These are phyloP conservation scores for Elaeis guineensis DNA, from an alignment of 176 grass and related monocot species.

Conservation along the genomic window DNA sequence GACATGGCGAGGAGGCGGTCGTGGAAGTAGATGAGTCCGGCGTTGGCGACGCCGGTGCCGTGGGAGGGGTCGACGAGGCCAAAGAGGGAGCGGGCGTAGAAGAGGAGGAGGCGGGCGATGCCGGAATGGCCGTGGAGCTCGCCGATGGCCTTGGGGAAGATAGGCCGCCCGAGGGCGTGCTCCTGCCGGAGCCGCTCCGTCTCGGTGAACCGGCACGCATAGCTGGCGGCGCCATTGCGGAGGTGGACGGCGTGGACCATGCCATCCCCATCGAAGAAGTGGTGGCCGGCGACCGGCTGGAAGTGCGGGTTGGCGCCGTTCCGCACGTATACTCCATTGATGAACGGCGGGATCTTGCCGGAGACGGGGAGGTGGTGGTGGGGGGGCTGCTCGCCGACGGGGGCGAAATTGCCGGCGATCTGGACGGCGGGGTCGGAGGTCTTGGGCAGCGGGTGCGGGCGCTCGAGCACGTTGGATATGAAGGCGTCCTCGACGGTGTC, in stretches of 20 bases:
- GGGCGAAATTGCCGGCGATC: conserved; percentile 15
- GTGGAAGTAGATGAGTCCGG: conserved; percentile 7
- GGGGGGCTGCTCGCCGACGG: conserved; percentile 1
- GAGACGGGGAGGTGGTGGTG: background rate
- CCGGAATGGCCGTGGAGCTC: conserved; percentile 13
- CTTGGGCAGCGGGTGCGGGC: conserved; percentile 4
- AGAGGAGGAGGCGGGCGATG: background rate
- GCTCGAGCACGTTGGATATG: conserved; percentile 42
- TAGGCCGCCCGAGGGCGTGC: background rate
- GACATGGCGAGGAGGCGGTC: conserved; percentile 14
- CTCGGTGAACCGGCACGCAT: conserved; percentile 7
- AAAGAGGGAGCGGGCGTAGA: background rate
- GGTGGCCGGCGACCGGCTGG: conserved; percentile 2
- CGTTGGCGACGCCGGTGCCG: conserved; percentile 10
- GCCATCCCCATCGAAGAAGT: conserved; percentile 20
- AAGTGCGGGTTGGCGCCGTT: conserved; percentile 15
- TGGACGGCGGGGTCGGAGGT: background rate
- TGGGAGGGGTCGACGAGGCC: background rate
- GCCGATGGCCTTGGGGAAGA: conserved; percentile 10
- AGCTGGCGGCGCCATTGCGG: background rate
- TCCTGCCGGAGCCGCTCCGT: conserved; percentile 10
- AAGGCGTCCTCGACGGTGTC: conserved; percentile 48
- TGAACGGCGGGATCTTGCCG: background rate
- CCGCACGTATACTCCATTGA: conserved; percentile 3
- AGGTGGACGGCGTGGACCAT: conserved; percentile 18